phyloP scores from a whole-genome alignment of 306 rosid species.

The Quercus berberidifolia region DNA sequence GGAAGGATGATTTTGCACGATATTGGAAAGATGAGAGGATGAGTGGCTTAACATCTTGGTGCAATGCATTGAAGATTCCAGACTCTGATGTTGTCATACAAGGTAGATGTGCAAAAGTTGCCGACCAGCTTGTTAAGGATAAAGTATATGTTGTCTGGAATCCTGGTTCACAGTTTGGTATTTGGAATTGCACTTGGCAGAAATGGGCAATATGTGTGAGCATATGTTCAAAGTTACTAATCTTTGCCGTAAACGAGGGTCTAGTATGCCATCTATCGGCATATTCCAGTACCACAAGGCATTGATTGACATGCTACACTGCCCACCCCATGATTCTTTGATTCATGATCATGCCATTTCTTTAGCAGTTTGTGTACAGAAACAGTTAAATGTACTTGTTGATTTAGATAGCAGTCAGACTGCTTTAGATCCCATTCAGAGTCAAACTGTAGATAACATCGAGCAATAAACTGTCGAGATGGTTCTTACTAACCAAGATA shows the following conservation, averaged over 20 bases:
- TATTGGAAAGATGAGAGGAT: constrained; percentile 88
- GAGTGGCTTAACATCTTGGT: constrained; percentile 90
- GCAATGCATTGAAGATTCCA: constrained; percentile 65
- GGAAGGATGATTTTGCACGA: constrained; percentile 72
- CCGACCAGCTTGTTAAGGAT: constrained; percentile 48
- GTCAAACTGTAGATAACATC: constrained; percentile 14
- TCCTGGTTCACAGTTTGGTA: constrained; percentile 71
- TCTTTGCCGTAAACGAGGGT: constrained; percentile 38
- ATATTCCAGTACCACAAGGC: constrained; percentile 64
- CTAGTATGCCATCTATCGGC: constrained; percentile 52
- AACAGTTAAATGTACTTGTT: constrained; percentile 45
- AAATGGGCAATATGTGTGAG: constrained; percentile 78
- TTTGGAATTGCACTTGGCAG: constrained; percentile 78
- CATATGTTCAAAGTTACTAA: constrained; percentile 64
- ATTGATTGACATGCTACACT: constrained; percentile 50
- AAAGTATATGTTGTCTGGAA: constrained; percentile 58
- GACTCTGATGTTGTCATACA: constrained; percentile 60
- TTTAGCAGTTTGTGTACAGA: constrained; percentile 67
- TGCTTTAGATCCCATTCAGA: constrained; percentile 25
- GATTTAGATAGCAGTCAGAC: constrained; percentile 35
- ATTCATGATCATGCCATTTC: constrained; percentile 79
- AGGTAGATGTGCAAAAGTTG: constrained; percentile 58
- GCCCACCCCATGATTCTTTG: constrained; percentile 86
- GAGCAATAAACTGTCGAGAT: constrained; percentile 16
- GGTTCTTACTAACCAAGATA: constrained; percentile 16